These are phyloP conservation scores for Erysiphe neolycopersici DNA, from an alignment of 2,329 filamentous ascomycete genomes.

Conservation along the genomic window DNA sequence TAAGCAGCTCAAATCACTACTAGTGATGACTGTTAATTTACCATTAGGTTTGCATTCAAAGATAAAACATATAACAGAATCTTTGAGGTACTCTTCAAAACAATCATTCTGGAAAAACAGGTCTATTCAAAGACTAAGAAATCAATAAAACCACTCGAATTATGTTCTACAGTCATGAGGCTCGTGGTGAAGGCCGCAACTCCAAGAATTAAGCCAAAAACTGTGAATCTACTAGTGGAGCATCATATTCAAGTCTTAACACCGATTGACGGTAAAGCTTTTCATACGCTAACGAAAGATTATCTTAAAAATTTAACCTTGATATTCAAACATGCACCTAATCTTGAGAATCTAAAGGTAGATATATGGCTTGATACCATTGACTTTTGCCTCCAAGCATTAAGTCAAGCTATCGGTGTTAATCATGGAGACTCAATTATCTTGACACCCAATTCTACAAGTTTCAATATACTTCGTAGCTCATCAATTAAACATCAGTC, in stretches of 20 bases:
- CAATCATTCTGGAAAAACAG: slow-evolving; percentile 38
- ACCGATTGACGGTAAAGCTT: slow-evolving; percentile 25
- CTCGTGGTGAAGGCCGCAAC: slow-evolving; percentile 43
- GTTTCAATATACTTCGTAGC: slow-evolving; percentile 2
- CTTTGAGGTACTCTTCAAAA: slow-evolving; percentile 55
- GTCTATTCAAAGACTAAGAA: slow-evolving; percentile 27
- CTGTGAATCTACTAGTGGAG: slow-evolving; percentile 50
- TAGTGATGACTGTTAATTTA: slow-evolving; percentile 2
- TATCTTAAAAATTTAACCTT: slow-evolving; percentile 52
- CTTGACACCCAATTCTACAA: slow-evolving; percentile 5
- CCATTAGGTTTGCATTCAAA: slow-evolving; percentile 20
- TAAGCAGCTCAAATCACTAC: slow-evolving; percentile 3
- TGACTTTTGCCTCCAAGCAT: slow-evolving; percentile 34
- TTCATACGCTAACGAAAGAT: slow-evolving; percentile 43
- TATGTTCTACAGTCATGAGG: slow-evolving; percentile 45
- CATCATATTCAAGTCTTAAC: slow-evolving; percentile 57
- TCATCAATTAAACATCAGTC: slow-evolving; percentile 8
- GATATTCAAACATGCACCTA: slow-evolving; percentile 44
- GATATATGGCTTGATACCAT: slow-evolving; percentile 16
- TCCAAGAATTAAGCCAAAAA: slow-evolving; percentile 43
- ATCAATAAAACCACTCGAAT: slow-evolving; percentile 31
- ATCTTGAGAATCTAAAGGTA: slow-evolving; percentile 50
- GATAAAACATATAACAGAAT: slow-evolving; percentile 63
- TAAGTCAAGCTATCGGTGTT: slow-evolving; percentile 22
- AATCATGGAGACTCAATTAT: slow-evolving; percentile 3